Conservation (phyloP, 2,329 filamentous ascomycete genomes). For the Talaromyces funiculosus region DNA sequence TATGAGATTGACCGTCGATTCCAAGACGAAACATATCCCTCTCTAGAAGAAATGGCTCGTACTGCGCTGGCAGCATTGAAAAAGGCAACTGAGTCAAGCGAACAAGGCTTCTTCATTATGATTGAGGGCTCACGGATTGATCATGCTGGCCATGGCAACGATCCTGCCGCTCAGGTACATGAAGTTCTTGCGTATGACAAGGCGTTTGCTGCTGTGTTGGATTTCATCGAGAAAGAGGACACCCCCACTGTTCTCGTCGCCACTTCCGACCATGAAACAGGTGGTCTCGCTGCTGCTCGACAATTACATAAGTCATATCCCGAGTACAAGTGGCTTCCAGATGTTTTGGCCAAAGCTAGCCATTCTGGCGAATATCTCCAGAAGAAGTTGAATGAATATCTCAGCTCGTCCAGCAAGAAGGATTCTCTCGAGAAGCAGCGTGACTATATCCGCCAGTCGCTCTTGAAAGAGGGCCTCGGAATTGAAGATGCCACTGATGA, state of each 20-base stretch:
- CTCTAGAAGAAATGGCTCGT: slow-evolving; percentile 82
- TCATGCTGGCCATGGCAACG: slow-evolving; percentile 83
- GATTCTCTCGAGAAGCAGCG: slow-evolving; percentile 44
- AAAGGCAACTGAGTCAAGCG: slow-evolving; percentile 72
- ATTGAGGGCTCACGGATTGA: slow-evolving; percentile 96
- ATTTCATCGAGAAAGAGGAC: slow-evolving; percentile 72
- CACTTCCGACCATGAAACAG: slow-evolving; percentile 95
- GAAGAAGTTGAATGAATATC: slow-evolving; percentile 55
- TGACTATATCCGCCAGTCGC: slow-evolving; percentile 60
- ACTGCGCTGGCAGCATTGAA: slow-evolving; percentile 75
- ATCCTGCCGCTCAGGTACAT: slow-evolving; percentile 76
- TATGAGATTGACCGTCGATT: slow-evolving; percentile 87
- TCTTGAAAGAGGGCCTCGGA: slow-evolving; percentile 67
- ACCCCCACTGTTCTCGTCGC: slow-evolving; percentile 72
- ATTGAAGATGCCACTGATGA: slow-evolving; percentile 65
- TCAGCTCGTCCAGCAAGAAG: slow-evolving; percentile 39
- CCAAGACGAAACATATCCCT: slow-evolving; percentile 75
- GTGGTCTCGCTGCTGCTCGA: slow-evolving; percentile 74
- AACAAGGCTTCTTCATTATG: slow-evolving; percentile 97
- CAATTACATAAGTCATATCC: slow-evolving; percentile 62
- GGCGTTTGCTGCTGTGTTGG: slow-evolving; percentile 73
- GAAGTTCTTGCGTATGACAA: slow-evolving; percentile 95
- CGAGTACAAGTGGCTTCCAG: slow-evolving; percentile 74
- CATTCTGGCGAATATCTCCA: slow-evolving; percentile 67
- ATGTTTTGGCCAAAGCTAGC: slow-evolving; percentile 73